Evolutionary conservation across 306 rosid species (phyloP).

Genomic region (Cucurbita argyrosperma): DNA sequence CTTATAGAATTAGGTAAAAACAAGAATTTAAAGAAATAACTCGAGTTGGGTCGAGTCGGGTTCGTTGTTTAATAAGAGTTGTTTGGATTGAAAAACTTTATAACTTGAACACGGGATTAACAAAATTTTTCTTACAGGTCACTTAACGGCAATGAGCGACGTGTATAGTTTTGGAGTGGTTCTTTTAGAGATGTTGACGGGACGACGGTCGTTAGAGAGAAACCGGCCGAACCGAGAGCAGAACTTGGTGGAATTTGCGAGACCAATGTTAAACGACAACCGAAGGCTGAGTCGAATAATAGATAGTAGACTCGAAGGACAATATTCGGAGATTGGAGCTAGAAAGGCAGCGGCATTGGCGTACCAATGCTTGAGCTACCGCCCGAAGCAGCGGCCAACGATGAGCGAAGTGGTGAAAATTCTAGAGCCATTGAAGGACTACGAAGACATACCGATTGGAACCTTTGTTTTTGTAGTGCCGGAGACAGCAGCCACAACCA

Average conservation of each 20-base stretch:
- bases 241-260: slow-evolving; percentile 69
- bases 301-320: slow-evolving; percentile 83
- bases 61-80: too few relatives aligned
- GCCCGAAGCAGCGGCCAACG: slow-evolving; percentile 65
- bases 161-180: slow-evolving; percentile 93
- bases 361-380: slow-evolving; percentile 70
- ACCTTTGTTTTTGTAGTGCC: slow-evolving; percentile 71
- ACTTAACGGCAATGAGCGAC: slow-evolving; percentile 87
- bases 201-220: slow-evolving; percentile 69
- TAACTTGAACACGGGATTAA: too few relatives aligned
- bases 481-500: neutral
- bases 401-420: slow-evolving; percentile 57
- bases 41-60: too few relatives aligned
- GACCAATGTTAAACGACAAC: slow-evolving; percentile 46
- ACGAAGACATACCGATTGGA: slow-evolving; percentile 45
- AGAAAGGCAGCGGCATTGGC: slow-evolving; percentile 85
- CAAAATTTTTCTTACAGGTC: slow-evolving; percentile 23
- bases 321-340: slow-evolving; percentile 67
- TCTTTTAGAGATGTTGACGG: slow-evolving; percentile 59
- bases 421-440: slow-evolving; percentile 63
- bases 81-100: too few relatives aligned
- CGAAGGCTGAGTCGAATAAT: slow-evolving; percentile 47
- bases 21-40: too few relatives aligned
- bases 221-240: slow-evolving; percentile 55
- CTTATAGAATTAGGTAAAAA: too few relatives aligned